phyloP scores from a whole-genome alignment of 805 yeast genomes.

The Candida coquimbonensis region DNA sequence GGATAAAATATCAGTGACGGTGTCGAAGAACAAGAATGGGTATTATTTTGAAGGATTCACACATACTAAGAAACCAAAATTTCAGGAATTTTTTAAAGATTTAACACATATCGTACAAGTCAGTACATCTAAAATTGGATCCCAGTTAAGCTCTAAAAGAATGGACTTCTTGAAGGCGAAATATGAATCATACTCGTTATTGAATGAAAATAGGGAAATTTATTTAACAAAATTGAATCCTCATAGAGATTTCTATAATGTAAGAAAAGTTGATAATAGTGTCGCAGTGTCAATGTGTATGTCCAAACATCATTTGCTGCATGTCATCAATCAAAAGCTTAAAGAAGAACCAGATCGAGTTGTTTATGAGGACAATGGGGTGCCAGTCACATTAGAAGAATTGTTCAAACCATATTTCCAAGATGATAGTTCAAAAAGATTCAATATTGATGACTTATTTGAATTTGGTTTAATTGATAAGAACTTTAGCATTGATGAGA shows the following conservation, averaged over 20 bases:
- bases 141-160: conserved; percentile 21
- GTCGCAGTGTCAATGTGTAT: conserved; percentile 96
- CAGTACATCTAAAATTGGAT: conserved; percentile 8
- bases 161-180: conserved; percentile 26
- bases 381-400: conserved; percentile 18
- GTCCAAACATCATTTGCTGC: conserved; percentile 81
- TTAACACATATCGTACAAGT: conserved; percentile 20
- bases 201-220: conserved; percentile 29
- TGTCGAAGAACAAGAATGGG: neutral
- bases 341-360: conserved; percentile 29
- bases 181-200: conserved; percentile 28
- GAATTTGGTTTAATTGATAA: conserved; percentile 23
- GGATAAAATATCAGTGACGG: no score
- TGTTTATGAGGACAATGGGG: conserved; percentile 25
- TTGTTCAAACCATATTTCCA: conserved; percentile 23
- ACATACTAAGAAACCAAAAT: conserved; percentile 18
- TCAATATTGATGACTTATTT: conserved; percentile 24
- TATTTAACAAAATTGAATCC: conserved; percentile 32
- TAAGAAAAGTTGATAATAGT: conserved; percentile 58
- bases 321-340: conserved; percentile 31
- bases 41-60: neutral
- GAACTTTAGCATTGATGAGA: conserved; percentile 18
- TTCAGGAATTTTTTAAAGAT: conserved; percentile 26
- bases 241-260: conserved; percentile 37
- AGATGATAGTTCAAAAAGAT: conserved; percentile 22